These are phyloP conservation scores for Diplosphaera chodatii DNA, from an alignment of 139 green algal species.

Conservation along the genomic window DNA sequence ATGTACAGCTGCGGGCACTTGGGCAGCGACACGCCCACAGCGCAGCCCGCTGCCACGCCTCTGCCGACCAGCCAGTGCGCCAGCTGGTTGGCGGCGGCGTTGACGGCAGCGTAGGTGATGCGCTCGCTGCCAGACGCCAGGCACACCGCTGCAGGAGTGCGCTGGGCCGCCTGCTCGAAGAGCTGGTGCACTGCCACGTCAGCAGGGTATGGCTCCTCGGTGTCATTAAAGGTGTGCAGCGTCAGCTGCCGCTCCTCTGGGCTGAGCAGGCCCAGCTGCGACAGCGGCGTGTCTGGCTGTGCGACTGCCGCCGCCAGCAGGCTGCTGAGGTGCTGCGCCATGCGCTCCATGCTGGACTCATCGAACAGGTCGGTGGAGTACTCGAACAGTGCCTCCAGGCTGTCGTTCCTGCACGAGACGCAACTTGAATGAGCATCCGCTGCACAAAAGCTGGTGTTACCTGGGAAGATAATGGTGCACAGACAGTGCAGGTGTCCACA, in stretches of 20 bases:
- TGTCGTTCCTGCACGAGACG: too few species aligned
- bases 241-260: neutral
- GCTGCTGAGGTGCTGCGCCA: neutral
- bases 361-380: neutral
- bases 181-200: conserved; percentile 13
- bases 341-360: neutral
- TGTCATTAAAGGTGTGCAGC: conserved; percentile 6
- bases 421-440: too few species aligned
- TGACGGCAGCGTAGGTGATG: conserved; percentile 20
- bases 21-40: conserved; percentile 38
- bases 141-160: conserved; percentile 11
- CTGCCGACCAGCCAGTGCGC: conserved; percentile 15
- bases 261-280: neutral
- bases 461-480: too few species aligned
- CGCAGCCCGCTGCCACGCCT: conserved; percentile 9
- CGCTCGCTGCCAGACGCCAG: conserved; percentile 2
- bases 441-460: too few species aligned
- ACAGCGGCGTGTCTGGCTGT: neutral
- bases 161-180: conserved; percentile 13
- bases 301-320: neutral
- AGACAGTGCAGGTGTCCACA: too few species aligned
- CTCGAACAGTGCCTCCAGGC: neutral
- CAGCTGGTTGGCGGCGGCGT: conserved; percentile 25
- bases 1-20: conserved; percentile 33
- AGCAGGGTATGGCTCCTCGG: conserved; percentile 1